phyloP scores from a whole-genome alignment of 2,329 filamentous ascomycete genomes.

The Colletotrichum higginsianum region DNA sequence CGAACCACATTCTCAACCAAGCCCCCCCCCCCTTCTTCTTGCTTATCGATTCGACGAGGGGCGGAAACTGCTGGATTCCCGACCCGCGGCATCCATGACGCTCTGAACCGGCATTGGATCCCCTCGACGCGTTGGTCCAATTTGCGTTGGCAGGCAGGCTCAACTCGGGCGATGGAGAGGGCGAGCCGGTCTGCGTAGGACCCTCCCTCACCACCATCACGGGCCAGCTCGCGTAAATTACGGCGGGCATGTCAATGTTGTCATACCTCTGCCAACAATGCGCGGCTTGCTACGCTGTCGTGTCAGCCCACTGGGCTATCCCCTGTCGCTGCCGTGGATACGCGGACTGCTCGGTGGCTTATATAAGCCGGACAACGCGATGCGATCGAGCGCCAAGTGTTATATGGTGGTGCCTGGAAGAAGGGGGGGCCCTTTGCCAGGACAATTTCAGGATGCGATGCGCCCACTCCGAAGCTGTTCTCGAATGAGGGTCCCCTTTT shows the following conservation, averaged over 20 bases:
- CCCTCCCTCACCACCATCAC: conserved; percentile 3
- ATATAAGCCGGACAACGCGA: conserved; percentile 24
- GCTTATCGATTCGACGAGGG: background rate
- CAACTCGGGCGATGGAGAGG: background rate
- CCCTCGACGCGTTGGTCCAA: background rate
- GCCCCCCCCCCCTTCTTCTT: conserved; percentile 1
- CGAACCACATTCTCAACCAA: conserved; percentile 35
- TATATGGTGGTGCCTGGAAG: background rate
- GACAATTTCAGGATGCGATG: conserved; percentile 5
- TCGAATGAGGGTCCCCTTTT: background rate
- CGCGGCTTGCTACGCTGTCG: conserved; percentile 40
- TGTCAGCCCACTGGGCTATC: conserved; percentile 36
- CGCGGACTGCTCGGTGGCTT: conserved; percentile 35
- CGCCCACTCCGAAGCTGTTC: conserved; percentile 2
- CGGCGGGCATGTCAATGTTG: conserved; percentile 38
- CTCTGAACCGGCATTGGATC: background rate
- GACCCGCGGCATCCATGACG: conserved; percentile 2
- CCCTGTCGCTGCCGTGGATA: conserved; percentile 34
- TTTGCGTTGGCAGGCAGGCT: background rate
- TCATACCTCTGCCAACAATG: conserved; percentile 35
- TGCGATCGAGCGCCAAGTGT: conserved; percentile 11
- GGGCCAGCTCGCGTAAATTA: conserved; percentile 31
- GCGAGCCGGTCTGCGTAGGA: background rate
- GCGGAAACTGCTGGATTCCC: background rate
- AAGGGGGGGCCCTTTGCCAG: conserved; percentile 19